Percentiles rank a stretch among this genome's conserved stretches.
phyloP scores from a whole-genome alignment of 331 rosid genomes.

The Phaseolus coccineus region DNA sequence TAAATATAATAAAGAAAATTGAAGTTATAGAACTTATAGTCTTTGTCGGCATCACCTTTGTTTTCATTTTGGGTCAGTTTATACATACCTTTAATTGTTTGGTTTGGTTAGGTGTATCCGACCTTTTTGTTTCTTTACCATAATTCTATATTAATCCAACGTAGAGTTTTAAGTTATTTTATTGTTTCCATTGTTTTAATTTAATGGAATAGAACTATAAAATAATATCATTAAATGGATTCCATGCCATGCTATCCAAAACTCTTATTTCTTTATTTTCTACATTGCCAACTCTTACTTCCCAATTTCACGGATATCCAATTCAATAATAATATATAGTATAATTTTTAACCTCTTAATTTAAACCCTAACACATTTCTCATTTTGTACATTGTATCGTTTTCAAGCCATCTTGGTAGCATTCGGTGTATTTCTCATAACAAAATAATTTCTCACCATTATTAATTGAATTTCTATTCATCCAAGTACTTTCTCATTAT shows the following conservation, averaged over 20 bases:
- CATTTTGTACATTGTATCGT: not conserved
- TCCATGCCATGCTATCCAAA: not conserved
- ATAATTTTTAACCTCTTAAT: not conserved
- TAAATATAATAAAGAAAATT: not conserved
- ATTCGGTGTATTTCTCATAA: too few species aligned
- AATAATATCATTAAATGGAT: not conserved
- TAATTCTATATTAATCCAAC: not conserved
- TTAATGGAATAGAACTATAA: not conserved
- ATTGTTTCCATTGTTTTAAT: not conserved
- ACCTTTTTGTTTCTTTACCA: not conserved
- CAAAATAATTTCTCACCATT: too few species aligned
- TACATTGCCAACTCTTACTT: not conserved
- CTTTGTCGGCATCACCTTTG: not conserved
- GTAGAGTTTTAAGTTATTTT: not conserved
- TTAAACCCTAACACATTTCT: not conserved
- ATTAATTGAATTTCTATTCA: too few species aligned
- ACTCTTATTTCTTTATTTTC: not conserved
- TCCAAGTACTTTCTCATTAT: too few species aligned
- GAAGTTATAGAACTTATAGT: not conserved
- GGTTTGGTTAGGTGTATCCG: constrained; percentile 1
- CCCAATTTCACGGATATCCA: not conserved
- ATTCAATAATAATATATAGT: not conserved
- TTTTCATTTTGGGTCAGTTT: not conserved
- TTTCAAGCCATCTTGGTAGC: not conserved
- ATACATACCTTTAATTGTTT: not conserved